These are phyloP conservation scores for Yamadazyma friedrichii DNA, from an alignment of 1,139 yeast genomes.

Conservation along the genomic window DNA sequence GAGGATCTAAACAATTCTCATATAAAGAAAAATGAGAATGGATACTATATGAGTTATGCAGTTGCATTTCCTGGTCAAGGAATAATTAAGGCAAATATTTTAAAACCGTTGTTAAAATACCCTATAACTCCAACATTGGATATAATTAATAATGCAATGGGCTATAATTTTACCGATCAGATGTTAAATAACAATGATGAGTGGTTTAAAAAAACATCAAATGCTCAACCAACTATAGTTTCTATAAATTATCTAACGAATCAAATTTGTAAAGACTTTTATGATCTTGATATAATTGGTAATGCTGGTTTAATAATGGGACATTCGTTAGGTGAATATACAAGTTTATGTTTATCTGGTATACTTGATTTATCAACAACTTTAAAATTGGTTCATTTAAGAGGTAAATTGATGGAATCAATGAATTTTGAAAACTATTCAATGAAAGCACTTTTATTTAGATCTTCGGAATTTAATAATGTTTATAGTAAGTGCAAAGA, in stretches of 20 bases:
- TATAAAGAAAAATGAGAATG: too few species aligned
- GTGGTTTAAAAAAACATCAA: constrained; percentile 39
- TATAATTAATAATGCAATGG: constrained; percentile 65
- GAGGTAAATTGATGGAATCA: constrained; percentile 54
- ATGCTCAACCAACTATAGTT: constrained; percentile 64
- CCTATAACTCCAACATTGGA: constrained; percentile 21
- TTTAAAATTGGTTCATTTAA: constrained; percentile 44
- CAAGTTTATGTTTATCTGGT: constrained; percentile 46
- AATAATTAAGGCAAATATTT: constrained; percentile 25
- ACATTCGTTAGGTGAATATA: constrained; percentile 60
- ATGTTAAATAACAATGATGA: constrained; percentile 17
- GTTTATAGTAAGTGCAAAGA: constrained; percentile 20
- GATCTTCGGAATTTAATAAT: constrained; percentile 18
- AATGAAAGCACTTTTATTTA: constrained; percentile 38
- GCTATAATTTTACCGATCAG: constrained; percentile 40
- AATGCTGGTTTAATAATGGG: constrained; percentile 40
- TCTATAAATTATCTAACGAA: constrained; percentile 43
- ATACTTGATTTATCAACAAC: constrained; percentile 42
- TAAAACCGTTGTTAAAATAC: constrained; percentile 22
- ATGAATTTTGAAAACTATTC: constrained; percentile 24
- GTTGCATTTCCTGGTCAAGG: constrained; percentile 48
- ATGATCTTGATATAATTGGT: constrained; percentile 22
- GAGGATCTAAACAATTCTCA: too few species aligned
- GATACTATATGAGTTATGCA: constrained; percentile 24
- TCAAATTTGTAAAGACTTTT: constrained; percentile 25